Percentiles rank a stretch among this genome's conserved stretches.
phyloP scores from a whole-genome alignment of 768 basidiomycete species.

The Mrakia frigida region DNA sequence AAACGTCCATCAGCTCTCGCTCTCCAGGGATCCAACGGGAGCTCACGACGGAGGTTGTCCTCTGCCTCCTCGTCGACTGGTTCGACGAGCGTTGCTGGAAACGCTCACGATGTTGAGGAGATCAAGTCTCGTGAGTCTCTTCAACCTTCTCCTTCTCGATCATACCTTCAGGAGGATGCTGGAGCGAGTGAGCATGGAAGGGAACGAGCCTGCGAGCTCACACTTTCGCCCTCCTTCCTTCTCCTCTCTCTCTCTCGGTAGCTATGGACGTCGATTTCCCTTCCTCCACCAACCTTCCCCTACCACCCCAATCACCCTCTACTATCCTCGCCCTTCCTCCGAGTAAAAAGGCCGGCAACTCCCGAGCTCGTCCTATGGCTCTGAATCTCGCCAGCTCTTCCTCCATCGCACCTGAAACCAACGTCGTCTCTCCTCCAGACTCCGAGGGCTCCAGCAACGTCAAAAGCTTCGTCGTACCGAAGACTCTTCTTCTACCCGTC shows the following conservation, averaged over 20 bases:
- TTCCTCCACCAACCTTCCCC: background rate
- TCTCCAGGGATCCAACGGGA: constrained; percentile 1
- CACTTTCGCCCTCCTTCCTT: background rate
- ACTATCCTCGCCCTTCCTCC: background rate
- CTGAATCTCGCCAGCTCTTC: background rate
- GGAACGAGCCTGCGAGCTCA: background rate
- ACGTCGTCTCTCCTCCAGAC: background rate
- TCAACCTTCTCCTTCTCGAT: background rate
- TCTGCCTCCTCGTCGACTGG: constrained; percentile 5
- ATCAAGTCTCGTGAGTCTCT: background rate
- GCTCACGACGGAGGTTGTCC: background rate
- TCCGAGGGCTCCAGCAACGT: background rate
- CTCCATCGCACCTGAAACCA: background rate
- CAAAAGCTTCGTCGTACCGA: background rate
- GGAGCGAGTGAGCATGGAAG: background rate
- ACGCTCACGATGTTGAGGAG: background rate
- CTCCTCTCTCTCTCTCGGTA: background rate
- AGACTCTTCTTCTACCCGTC: background rate
- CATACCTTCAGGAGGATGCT: background rate
- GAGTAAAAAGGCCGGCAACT: background rate
- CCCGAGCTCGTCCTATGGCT: background rate
- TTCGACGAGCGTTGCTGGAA: background rate
- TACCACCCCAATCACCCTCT: background rate
- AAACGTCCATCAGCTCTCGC: background rate
- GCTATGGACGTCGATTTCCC: background rate